Base-by-base conservation (phyloP, 108 stramenopile genomes). In the Skeletonema marinoi region DNA sequence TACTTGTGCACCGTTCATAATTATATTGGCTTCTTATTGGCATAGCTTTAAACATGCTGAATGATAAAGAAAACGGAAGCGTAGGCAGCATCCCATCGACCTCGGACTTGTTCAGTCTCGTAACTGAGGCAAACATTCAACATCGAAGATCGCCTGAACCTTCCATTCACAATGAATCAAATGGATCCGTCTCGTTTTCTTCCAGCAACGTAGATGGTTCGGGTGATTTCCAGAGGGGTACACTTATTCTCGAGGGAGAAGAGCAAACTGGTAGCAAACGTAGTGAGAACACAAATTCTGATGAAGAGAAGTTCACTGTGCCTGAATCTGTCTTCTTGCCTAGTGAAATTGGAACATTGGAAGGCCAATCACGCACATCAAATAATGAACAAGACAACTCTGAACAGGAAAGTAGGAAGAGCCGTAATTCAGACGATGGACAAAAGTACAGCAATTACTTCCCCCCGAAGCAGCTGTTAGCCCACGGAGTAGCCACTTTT, bases 311-410 rank as follows among this genome's bases (percentile, higher is more conserved):
- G 48, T 48, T 67, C 11, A 32, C 66, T 30, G 48, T 67, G 7
- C 66, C 66, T 29, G 66, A 67, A 48, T 31, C 66, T 25, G 66
- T 46, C 19, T 46, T 67, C 41, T 67, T 67, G 42, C 66, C 66
- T 31, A 67, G 66, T 11, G 66, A 67, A 32, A 50, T 67, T 3
- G 31, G 66, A 4, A 67, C 44, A n/a, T 32, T 67, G 19, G 42
- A 32, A 14, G 42, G 25, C 2, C 66, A 44, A 16, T 44, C 16
- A 16, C 2, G 19, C n/a, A 19, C 25, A 3, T 44, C 29, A 32
- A 25, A 32, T 7, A 25, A 32, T n/a, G 32, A 48, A 2, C 14
- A 44, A n/a, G 39, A 38, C 11, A 41, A 44, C 31, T 36, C 46
- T 32, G 66, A 39, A 48, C 11, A 31, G 12, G 31, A 31, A 32